These are phyloP conservation scores for Talaromyces sp. DNA, from an alignment of 2,329 filamentous ascomycete species.

Conservation along the genomic window DNA sequence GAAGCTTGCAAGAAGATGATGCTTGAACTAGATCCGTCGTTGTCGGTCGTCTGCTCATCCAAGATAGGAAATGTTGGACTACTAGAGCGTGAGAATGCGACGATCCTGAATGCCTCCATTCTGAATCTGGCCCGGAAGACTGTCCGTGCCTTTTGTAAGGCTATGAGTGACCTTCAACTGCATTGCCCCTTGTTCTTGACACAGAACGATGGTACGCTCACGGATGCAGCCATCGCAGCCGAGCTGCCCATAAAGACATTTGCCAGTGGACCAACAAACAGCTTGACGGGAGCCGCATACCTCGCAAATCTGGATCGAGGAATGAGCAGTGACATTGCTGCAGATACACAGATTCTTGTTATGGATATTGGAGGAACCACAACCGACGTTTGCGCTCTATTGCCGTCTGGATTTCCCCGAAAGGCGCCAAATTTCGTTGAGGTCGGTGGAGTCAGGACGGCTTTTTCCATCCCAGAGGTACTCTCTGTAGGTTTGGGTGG, in stretches of 20 bases:
- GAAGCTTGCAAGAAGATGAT: slow-evolving; percentile 37
- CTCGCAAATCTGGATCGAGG: slow-evolving; percentile 34
- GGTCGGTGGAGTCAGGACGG: slow-evolving; percentile 59
- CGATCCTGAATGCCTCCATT: slow-evolving; percentile 60
- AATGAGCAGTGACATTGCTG: slow-evolving; percentile 18
- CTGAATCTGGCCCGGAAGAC: slow-evolving; percentile 54
- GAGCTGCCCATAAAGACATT: slow-evolving; percentile 58
- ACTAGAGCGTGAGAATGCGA: slow-evolving; percentile 59
- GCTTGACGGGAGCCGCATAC: slow-evolving; percentile 59
- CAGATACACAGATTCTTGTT: slow-evolving; percentile 45
- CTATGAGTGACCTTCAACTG: slow-evolving; percentile 48
- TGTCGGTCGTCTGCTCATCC: slow-evolving; percentile 42
- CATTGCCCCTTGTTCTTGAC: slow-evolving; percentile 56
- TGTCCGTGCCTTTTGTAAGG: slow-evolving; percentile 52
- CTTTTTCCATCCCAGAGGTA: slow-evolving; percentile 56
- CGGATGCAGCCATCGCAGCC: slow-evolving; percentile 51
- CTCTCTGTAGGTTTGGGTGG: slow-evolving; percentile 55
- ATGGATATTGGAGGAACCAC: slow-evolving; percentile 62
- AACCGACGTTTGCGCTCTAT: slow-evolving; percentile 57
- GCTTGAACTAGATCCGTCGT: slow-evolving; percentile 24
- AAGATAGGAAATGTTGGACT: slow-evolving; percentile 44
- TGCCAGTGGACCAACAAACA: slow-evolving; percentile 60
- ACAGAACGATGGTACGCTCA: slow-evolving; percentile 60
- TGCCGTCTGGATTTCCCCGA: slow-evolving; percentile 58
- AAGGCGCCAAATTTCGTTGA: slow-evolving; percentile 60